These are phyloP conservation scores for Botrytis medusae DNA, from an alignment of 2,329 filamentous ascomycete genomes.

Conservation along the genomic window DNA sequence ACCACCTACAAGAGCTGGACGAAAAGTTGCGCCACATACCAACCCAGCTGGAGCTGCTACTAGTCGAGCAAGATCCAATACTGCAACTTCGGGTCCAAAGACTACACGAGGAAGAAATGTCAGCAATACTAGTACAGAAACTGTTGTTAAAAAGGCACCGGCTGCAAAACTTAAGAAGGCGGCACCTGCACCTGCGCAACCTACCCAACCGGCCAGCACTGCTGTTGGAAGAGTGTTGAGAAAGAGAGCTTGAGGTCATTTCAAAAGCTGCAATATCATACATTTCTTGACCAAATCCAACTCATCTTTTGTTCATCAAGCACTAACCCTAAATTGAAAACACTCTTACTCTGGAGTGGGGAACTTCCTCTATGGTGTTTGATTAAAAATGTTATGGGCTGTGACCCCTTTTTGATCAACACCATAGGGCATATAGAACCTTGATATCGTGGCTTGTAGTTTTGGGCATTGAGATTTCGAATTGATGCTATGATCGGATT, in stretches of 20 bases:
- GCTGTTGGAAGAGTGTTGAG: constrained; percentile 37
- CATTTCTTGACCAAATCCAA: neutral
- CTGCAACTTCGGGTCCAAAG: constrained; percentile 44
- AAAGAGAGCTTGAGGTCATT: constrained; percentile 30
- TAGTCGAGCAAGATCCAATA: constrained; percentile 34
- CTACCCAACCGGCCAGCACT: constrained; percentile 45
- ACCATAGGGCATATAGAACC: constrained; percentile 13
- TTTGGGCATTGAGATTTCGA: neutral
- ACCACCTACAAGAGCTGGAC: constrained; percentile 52
- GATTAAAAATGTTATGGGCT: neutral
- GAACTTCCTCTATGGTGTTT: constrained; percentile 10
- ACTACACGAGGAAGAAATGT: constrained; percentile 58
- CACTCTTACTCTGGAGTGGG: constrained; percentile 4
- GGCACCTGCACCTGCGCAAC: constrained; percentile 49
- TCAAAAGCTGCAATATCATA: neutral
- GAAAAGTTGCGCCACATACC: constrained; percentile 36
- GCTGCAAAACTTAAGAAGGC: constrained; percentile 47
- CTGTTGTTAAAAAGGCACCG: constrained; percentile 50
- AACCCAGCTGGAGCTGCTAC: constrained; percentile 26
- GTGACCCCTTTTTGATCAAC: constrained; percentile 8
- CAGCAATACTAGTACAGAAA: constrained; percentile 49
- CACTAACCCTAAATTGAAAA: neutral
- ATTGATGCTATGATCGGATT: neutral
- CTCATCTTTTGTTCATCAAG: neutral
- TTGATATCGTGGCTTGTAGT: constrained; percentile 1